Evolutionary conservation across 305 asterid genomes (phyloP).

Genomic region (Galium porrigens): DNA sequence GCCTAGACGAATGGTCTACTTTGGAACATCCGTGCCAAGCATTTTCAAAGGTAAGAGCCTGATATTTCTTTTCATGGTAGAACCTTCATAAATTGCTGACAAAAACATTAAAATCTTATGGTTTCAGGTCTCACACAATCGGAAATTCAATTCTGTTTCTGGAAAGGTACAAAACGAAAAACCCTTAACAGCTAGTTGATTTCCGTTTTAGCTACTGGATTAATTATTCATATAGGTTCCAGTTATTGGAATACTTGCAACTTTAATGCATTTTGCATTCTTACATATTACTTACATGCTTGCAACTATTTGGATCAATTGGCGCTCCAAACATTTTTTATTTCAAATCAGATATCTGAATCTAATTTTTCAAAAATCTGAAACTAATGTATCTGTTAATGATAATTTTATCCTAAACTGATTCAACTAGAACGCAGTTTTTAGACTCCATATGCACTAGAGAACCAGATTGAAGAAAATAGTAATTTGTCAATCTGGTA

Average conservation of each 20-base stretch:
- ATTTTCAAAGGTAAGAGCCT: constrained; percentile 62
- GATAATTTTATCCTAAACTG: background rate
- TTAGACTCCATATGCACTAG: background rate
- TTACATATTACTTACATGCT: background rate
- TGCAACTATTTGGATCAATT: background rate
- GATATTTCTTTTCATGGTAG: background rate
- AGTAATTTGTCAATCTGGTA: background rate
- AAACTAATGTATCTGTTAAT: background rate
- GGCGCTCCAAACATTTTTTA: background rate
- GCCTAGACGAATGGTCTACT: constrained; percentile 72
- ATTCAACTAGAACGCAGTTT: background rate
- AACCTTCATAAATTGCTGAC: background rate
- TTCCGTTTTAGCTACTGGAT: background rate
- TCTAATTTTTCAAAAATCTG: background rate
- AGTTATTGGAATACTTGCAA: background rate
- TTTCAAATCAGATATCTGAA: background rate
- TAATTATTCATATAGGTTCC: background rate
- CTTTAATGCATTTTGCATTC: background rate
- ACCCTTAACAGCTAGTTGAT: constrained; percentile 1
- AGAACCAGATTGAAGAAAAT: background rate
- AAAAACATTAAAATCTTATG: constrained; percentile 16
- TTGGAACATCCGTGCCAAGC: constrained; percentile 86
- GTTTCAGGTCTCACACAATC: constrained; percentile 56
- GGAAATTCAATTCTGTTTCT: constrained; percentile 76
- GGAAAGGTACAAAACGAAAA: constrained; percentile 58